These are phyloP conservation scores for Talaromyces albobiverticillius DNA, from an alignment of 2,329 filamentous ascomycete species.

Conservation along the genomic window DNA sequence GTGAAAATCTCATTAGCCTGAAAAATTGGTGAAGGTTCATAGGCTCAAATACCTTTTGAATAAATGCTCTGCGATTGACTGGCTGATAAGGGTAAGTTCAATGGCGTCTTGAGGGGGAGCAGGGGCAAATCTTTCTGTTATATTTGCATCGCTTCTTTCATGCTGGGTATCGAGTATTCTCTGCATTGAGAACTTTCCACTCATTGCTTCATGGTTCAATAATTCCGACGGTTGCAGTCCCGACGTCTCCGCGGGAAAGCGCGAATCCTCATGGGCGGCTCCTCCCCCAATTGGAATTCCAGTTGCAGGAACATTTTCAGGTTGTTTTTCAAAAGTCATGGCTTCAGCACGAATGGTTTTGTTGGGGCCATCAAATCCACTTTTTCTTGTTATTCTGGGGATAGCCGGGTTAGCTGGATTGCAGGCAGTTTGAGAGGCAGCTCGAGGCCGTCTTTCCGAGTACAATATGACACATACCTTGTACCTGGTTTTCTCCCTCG, in stretches of 20 bases:
- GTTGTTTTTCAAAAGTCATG: too few species aligned
- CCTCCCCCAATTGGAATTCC: too few species aligned
- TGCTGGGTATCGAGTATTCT: slow-evolving; percentile 5
- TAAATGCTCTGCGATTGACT: slow-evolving; percentile 24
- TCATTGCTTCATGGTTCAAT: slow-evolving; percentile 32
- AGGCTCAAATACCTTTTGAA: slow-evolving; percentile 29
- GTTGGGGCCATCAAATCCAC: too few species aligned
- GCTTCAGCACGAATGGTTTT: too few species aligned
- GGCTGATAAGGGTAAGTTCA: slow-evolving; percentile 21
- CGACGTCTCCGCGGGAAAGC: background rate
- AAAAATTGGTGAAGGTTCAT: too few species aligned
- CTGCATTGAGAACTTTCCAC: slow-evolving; percentile 12
- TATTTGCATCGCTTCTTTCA: background rate
- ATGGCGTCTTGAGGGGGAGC: slow-evolving; percentile 22
- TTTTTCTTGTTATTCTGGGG: background rate
- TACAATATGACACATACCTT: slow-evolving; percentile 20
- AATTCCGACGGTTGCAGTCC: slow-evolving; percentile 26
- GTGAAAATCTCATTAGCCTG: too few species aligned
- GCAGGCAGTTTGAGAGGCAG: too few species aligned
- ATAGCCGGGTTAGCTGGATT: too few species aligned
- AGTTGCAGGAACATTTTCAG: too few species aligned
- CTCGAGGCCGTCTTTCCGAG: too few species aligned
- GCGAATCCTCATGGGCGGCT: too few species aligned
- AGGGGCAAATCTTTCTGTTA: background rate
- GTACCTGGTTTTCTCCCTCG: slow-evolving; percentile 36